These are phyloP conservation scores for Botrytis paeoniae DNA, from an alignment of 2,329 filamentous ascomycete species.

Conservation along the genomic window DNA sequence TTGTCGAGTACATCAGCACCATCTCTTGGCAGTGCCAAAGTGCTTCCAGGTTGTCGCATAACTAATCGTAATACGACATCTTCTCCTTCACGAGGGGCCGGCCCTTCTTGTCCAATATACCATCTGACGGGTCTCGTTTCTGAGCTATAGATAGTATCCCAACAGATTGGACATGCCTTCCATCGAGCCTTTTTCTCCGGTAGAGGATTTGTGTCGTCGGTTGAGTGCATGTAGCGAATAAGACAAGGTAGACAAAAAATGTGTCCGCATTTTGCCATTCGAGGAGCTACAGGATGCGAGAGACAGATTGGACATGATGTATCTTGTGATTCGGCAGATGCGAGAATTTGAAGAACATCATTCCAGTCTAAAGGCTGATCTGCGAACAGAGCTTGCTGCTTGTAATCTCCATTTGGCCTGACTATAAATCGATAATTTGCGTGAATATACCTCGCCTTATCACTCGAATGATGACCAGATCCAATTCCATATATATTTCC, in stretches of 20 bases:
- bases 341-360: constrained; percentile 85
- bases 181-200: constrained; percentile 71
- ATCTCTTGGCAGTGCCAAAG: constrained; percentile 82
- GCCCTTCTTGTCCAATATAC: constrained; percentile 83
- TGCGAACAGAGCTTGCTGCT: constrained; percentile 76
- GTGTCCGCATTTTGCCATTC: constrained; percentile 96
- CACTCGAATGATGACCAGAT: constrained; percentile 83
- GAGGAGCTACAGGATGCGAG: constrained; percentile 84
- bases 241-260: constrained; percentile 94
- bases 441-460: constrained; percentile 91
- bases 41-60: constrained; percentile 75
- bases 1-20: constrained; percentile 64
- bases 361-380: constrained; percentile 90
- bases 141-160: constrained; percentile 87
- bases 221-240: constrained; percentile 92
- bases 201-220: constrained; percentile 58
- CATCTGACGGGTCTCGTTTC: constrained; percentile 88
- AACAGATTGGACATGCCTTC: constrained; percentile 96
- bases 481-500: constrained; percentile 81
- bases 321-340: constrained; percentile 82
- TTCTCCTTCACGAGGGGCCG: constrained; percentile 75
- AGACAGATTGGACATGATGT: constrained; percentile 93
- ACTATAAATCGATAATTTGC: constrained; percentile 98
- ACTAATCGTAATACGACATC: constrained; percentile 89
- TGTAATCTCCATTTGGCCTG: constrained; percentile 75